Percentiles rank a stretch among this genome's conserved stretches.
Evolutionary conservation across 352 stramenopile genomes (phyloP).

Genomic region (Phytophthora constricta): DNA sequence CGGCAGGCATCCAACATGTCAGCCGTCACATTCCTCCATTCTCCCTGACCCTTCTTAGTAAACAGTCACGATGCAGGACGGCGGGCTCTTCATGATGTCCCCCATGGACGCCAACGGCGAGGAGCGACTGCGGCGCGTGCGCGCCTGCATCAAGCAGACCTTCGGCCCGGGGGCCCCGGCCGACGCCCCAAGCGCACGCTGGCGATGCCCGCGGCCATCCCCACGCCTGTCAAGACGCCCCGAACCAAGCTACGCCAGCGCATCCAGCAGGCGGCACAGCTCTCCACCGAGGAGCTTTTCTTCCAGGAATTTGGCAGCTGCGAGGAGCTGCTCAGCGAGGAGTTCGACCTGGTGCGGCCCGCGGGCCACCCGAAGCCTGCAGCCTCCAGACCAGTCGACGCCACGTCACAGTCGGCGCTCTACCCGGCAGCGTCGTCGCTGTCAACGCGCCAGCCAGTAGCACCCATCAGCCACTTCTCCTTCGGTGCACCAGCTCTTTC

Average conservation of each 20-base stretch:
- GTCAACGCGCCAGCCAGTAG: constrained; percentile 1
- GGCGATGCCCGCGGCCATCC: constrained; percentile 21
- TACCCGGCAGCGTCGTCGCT: neutral
- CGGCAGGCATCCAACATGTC: neutral
- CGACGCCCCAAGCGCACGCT: constrained; percentile 32
- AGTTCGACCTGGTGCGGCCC: constrained; percentile 48
- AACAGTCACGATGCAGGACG: constrained; percentile 26
- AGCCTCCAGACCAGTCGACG: constrained; percentile 8
- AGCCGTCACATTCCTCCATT: constrained; percentile 2
- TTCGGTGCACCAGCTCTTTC: constrained; percentile 8
- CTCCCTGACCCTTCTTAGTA: neutral
- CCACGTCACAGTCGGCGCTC: neutral
- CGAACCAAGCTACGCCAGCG: constrained; percentile 56
- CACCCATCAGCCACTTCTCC: constrained; percentile 25
- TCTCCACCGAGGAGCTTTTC: constrained; percentile 69
- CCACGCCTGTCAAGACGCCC: constrained; percentile 29
- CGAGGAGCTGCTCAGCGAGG: constrained; percentile 50
- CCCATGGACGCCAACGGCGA: constrained; percentile 54
- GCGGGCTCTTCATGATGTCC: constrained; percentile 47
- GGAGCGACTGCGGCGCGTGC: constrained; percentile 42
- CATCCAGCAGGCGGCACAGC: constrained; percentile 49
- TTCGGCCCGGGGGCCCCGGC: constrained; percentile 35
- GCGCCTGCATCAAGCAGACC: constrained; percentile 52
- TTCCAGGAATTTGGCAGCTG: constrained; percentile 64
- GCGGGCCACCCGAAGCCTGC: constrained; percentile 15